A percentile compares a stretch with the other conserved stretches of the same genome.
Evolutionary conservation across 139 green algal genomes (phyloP).

Genomic region (Dunaliella primolecta): DNA sequence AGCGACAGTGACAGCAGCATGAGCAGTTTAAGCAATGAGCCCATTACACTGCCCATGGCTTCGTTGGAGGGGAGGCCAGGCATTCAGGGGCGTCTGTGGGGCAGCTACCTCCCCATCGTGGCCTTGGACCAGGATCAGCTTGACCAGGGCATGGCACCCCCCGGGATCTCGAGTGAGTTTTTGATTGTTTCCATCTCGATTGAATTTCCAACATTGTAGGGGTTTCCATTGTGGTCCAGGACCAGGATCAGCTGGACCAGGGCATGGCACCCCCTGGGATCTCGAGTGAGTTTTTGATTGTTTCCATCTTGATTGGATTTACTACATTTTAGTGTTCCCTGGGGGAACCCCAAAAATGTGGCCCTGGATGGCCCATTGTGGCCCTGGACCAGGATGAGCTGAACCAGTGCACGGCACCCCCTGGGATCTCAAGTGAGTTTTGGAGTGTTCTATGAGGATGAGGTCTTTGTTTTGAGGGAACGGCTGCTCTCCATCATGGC

Average conservation of each 20-base stretch:
- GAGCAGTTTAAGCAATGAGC: background rate
- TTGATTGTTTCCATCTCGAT: too few relatives aligned
- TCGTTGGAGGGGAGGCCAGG: conserved; percentile 63
- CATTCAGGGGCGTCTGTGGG: conserved; percentile 63
- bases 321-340: too few relatives aligned
- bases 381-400: conserved; percentile 17
- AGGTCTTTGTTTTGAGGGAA: too few relatives aligned
- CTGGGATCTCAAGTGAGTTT: conserved; percentile 63
- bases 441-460: background rate
- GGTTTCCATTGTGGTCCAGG: conserved; percentile 40
- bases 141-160: conserved; percentile 21
- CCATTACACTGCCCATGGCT: conserved; percentile 68
- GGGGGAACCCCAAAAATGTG: background rate
- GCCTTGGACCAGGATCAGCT: conserved; percentile 16
- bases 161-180: conserved; percentile 63
- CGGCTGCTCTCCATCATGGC: conserved; percentile 50
- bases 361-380: conserved; percentile 48
- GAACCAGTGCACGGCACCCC: conserved; percentile 20
- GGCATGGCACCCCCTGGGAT: conserved; percentile 48
- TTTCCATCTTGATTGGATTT: too few relatives aligned
- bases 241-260: conserved; percentile 15
- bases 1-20: conserved; percentile 2
- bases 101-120: conserved; percentile 73
- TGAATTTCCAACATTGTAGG: too few relatives aligned
- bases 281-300: conserved; percentile 53